Evolutionary conservation across 1,284 basidiomycete species (phyloP).

Genomic region (Rhodofomes roseus): DNA sequence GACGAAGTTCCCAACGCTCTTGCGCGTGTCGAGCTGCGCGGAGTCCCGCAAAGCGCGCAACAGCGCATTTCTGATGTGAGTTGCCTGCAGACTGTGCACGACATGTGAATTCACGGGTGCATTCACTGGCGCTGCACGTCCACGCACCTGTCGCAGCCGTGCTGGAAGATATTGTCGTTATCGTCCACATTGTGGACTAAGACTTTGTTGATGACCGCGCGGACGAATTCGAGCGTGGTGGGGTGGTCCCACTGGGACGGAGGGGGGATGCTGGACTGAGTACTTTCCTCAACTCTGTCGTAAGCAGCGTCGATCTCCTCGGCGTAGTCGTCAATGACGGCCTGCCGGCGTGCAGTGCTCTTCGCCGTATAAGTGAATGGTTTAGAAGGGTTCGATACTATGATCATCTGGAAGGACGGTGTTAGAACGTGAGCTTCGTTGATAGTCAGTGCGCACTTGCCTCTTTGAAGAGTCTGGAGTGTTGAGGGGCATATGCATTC

Average conservation of each 20-base stretch:
- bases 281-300: constrained; percentile 15
- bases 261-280: constrained; percentile 15
- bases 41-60: constrained; percentile 26
- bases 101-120: neutral
- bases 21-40: constrained; percentile 11
- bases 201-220: constrained; percentile 23
- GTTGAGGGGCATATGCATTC: constrained; percentile 31
- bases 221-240: constrained; percentile 23
- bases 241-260: constrained; percentile 25
- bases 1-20: constrained; percentile 26
- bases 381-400: constrained; percentile 24
- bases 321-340: constrained; percentile 24
- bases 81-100: constrained; percentile 30
- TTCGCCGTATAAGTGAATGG: constrained; percentile 31
- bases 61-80: constrained; percentile 35
- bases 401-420: constrained; percentile 24
- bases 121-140: neutral
- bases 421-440: too few relatives aligned
- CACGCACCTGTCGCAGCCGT: constrained; percentile 38
- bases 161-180: constrained; percentile 34
- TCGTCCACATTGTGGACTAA: constrained; percentile 20
- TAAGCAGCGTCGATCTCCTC: constrained; percentile 28
- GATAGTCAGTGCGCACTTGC: constrained; percentile 2
- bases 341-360: constrained; percentile 22
- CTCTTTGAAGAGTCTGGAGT: constrained; percentile 35